Conservation (phyloP, 2,329 filamentous ascomycete genomes). For the Epichloe sp. region DNA sequence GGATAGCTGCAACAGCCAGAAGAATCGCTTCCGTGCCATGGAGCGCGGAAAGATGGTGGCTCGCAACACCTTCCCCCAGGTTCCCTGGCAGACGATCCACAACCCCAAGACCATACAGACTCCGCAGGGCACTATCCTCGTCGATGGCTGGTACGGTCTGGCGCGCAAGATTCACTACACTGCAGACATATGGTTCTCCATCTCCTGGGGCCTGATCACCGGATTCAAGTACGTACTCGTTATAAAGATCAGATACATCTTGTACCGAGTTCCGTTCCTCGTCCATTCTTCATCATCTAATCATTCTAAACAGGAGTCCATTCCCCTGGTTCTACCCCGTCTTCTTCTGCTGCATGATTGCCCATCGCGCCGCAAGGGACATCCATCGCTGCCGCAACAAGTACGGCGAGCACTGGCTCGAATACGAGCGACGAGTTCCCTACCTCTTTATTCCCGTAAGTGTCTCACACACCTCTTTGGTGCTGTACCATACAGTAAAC, state of each 20-base stretch:
- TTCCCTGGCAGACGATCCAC: slow-evolving; percentile 74
- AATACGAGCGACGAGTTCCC: slow-evolving; percentile 67
- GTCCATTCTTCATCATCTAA: slow-evolving; percentile 3
- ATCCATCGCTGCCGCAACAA: slow-evolving; percentile 64
- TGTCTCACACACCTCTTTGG: neutral
- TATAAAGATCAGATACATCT: neutral
- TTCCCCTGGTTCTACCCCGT: slow-evolving; percentile 87
- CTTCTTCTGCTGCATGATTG: slow-evolving; percentile 74
- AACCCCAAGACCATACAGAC: slow-evolving; percentile 71
- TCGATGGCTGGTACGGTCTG: slow-evolving; percentile 72
- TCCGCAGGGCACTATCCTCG: slow-evolving; percentile 59
- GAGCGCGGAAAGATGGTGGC: slow-evolving; percentile 58
- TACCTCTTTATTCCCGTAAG: slow-evolving; percentile 69
- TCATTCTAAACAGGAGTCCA: slow-evolving; percentile 37
- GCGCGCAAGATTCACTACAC: slow-evolving; percentile 52
- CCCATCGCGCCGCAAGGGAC: slow-evolving; percentile 64
- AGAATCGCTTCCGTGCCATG: slow-evolving; percentile 77
- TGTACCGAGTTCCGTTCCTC: neutral
- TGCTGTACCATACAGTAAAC: neutral
- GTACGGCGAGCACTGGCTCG: slow-evolving; percentile 70
- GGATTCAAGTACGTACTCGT: slow-evolving; percentile 27
- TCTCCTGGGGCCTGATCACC: slow-evolving; percentile 38
- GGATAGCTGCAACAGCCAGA: slow-evolving; percentile 87
- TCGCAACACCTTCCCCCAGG: slow-evolving; percentile 78
- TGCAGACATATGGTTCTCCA: slow-evolving; percentile 34